Conservation (phyloP, 208 protist genomes). For the Leishmania tarentolae region DNA sequence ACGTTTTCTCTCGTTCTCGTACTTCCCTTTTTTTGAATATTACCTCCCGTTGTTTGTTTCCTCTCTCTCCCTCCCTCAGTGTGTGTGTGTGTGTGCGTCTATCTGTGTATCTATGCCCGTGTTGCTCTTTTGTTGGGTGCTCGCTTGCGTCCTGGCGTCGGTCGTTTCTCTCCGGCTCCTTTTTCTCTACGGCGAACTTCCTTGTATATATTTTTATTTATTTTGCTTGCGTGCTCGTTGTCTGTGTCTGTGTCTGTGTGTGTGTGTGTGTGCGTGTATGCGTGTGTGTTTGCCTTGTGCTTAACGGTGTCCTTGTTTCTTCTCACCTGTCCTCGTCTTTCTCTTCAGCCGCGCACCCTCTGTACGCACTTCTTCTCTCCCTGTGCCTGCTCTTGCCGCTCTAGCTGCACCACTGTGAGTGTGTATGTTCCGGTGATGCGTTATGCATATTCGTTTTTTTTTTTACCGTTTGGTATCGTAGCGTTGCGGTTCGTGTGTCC, state of each 20-base stretch:
- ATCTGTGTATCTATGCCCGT: background rate
- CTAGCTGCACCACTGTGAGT: background rate
- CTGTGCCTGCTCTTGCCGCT: background rate
- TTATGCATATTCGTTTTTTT: background rate
- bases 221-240: background rate
- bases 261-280: background rate
- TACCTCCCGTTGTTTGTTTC: background rate
- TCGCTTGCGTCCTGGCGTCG: background rate
- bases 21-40: background rate
- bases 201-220: background rate
- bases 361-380: background rate
- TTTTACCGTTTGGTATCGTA: background rate
- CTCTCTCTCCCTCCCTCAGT: background rate
- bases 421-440: background rate
- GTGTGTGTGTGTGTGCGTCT: background rate
- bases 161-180: background rate
- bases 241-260: background rate
- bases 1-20: background rate
- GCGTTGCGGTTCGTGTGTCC: background rate
- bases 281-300: background rate
- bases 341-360: background rate
- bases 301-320: background rate
- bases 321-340: background rate
- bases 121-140: background rate
- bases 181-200: background rate